Evolutionary conservation across 805 yeast species (phyloP), one percentile per base, ranked within the genome.

Genomic region (Myxozyma neotropica): DNA sequence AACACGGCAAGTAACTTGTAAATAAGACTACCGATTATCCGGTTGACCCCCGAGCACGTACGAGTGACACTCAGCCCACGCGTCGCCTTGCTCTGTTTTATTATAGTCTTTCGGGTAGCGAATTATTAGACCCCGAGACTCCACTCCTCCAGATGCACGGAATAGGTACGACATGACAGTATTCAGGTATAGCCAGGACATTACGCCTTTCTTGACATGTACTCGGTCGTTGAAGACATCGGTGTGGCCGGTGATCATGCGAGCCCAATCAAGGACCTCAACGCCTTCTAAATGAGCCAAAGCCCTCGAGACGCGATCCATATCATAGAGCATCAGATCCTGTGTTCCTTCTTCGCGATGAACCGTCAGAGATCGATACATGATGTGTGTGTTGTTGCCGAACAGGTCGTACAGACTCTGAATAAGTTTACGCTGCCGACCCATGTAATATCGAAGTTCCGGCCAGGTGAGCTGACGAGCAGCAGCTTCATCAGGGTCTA

Each of bases 231-330:
- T 31, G 31, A 50, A 61, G 19, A 45, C 49, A 10, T 24, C 23
- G 13, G 55, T 36, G 27, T 52, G 49, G n/a, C 58, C 66, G 36
- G 29, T 31, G 31, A 49, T 42, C n/a, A 49, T 21, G 13, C 59
- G 43, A 3, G 61, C 38, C 64, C 64, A 59, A 24, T 62, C 66
- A 36, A 59, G 55, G 4, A 62, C 29, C 55, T 59, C 64, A 31
- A 58, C 17, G 8, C 50, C 59, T 15, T 49, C 48, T 6, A 23
- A 8, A 26, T 27, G 39, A 21, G 60, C 57, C 23, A 59, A 17
- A 17, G 49, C 46, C 12, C 66, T 59, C 27, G 63, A 42, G 7
- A 52, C 44, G 24, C 64, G 54, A 40, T 59, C 64, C 55, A 61
- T 59, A 24, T 61, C 55, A 31, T 40, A 36, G 13, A 53, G 26